phyloP scores from a whole-genome alignment of 768 basidiomycete genomes.

The Gloeophyllum trabeum region DNA sequence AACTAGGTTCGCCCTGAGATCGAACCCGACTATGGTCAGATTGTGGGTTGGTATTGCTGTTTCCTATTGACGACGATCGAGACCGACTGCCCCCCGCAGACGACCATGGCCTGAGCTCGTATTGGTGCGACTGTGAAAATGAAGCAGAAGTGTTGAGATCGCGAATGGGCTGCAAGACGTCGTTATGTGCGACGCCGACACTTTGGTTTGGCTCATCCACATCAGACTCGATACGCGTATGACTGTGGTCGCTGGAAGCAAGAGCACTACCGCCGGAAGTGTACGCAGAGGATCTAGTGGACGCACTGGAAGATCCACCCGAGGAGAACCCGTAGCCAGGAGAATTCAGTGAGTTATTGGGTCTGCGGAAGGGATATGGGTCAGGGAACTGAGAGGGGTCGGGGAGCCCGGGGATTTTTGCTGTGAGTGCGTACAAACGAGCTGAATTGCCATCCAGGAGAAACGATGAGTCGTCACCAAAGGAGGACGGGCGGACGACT shows the following conservation, averaged over 20 bases:
- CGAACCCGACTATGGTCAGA: constrained; percentile 23
- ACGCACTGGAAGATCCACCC: constrained; percentile 57
- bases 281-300: constrained; percentile 70
- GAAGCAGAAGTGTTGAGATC: constrained; percentile 37
- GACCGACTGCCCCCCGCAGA: constrained; percentile 56
- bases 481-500: constrained; percentile 27
- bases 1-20: constrained; percentile 62
- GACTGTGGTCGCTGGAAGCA: constrained; percentile 48
- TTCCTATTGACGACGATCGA: constrained; percentile 56
- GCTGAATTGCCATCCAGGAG: constrained; percentile 20
- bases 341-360: constrained; percentile 32
- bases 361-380: constrained; percentile 53
- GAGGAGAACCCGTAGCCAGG: constrained; percentile 54
- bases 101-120: constrained; percentile 59
- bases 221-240: constrained; percentile 54
- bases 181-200: constrained; percentile 54
- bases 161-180: constrained; percentile 39
- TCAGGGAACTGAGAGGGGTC: constrained; percentile 66
- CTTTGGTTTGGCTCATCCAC: constrained; percentile 44
- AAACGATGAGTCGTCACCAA: constrained; percentile 25
- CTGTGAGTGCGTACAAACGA: constrained; percentile 28
- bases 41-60: constrained; percentile 31
- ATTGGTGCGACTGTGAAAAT: constrained; percentile 34
- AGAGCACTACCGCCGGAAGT: constrained; percentile 58
- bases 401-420: constrained; percentile 34